Evolutionary conservation across 2,329 filamentous ascomycete species (phyloP).

Genomic region (Fusarium buxicola): DNA sequence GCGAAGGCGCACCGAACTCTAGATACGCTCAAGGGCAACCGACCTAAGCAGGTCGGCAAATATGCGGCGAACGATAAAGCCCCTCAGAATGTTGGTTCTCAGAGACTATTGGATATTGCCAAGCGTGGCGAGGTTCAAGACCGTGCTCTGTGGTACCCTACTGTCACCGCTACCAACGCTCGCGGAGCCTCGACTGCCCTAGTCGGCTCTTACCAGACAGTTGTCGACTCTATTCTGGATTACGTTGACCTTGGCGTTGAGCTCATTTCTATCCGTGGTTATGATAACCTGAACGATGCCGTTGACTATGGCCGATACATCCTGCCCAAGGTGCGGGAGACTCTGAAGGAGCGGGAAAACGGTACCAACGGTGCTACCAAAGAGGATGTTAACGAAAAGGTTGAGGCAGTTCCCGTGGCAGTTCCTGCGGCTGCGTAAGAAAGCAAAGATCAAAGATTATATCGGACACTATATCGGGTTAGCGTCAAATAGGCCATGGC

Average conservation of each 20-base stretch:
- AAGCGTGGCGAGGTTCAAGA: constrained; percentile 67
- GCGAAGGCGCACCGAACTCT: constrained; percentile 68
- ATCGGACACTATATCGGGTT: neutral
- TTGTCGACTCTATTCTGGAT: constrained; percentile 66
- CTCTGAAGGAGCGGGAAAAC: constrained; percentile 45
- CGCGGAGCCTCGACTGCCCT: constrained; percentile 69
- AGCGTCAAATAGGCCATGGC: constrained; percentile 1
- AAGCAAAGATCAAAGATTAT: neutral
- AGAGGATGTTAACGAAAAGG: neutral
- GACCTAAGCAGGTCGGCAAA: constrained; percentile 51
- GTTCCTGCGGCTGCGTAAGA: constrained; percentile 7
- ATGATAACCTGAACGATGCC: constrained; percentile 70
- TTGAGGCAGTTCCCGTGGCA: constrained; percentile 1
- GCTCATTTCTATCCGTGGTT: constrained; percentile 70
- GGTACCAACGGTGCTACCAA: constrained; percentile 16
- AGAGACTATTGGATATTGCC: constrained; percentile 69
- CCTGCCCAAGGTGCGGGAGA: constrained; percentile 61
- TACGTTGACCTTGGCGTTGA: constrained; percentile 68
- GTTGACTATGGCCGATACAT: constrained; percentile 70
- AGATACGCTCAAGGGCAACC: constrained; percentile 60
- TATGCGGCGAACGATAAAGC: constrained; percentile 23
- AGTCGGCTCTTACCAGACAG: constrained; percentile 65
- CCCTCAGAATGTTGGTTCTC: constrained; percentile 70
- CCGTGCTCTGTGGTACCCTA: constrained; percentile 72
- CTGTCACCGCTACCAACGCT: constrained; percentile 70